Evolutionary conservation across 495 filamentous ascomycete genomes (phyloP).

Genomic region (Penicillium subrubescens): DNA sequence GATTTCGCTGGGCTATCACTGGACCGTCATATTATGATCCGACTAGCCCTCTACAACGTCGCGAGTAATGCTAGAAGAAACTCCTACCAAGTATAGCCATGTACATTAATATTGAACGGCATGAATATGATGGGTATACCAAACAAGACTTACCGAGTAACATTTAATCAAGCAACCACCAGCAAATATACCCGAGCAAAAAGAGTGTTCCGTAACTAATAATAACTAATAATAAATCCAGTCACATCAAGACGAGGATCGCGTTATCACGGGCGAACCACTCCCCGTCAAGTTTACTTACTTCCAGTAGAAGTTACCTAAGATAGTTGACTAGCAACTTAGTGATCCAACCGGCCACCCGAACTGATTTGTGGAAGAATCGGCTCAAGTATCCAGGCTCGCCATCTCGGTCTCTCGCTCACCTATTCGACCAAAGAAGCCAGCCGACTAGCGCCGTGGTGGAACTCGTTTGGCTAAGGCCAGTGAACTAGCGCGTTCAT

Average conservation of each 20-base stretch:
- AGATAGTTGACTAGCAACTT: background rate
- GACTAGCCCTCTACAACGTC: background rate
- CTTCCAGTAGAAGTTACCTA: background rate
- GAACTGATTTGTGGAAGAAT: conserved; percentile 16
- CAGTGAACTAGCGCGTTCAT: conserved; percentile 12
- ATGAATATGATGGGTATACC: background rate
- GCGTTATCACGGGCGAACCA: background rate
- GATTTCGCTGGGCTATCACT: background rate
- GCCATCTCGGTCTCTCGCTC: background rate
- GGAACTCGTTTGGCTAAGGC: background rate
- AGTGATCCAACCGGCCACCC: background rate
- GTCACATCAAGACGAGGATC: background rate
- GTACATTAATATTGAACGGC: background rate
- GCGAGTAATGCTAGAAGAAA: background rate
- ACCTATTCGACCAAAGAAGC: background rate
- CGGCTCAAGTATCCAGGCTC: background rate
- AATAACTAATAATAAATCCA: background rate
- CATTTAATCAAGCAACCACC: background rate
- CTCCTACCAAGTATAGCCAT: background rate
- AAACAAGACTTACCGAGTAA: background rate
- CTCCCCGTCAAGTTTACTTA: background rate
- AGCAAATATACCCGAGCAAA: background rate
- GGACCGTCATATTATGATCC: conserved; percentile 1
- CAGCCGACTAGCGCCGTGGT: conserved; percentile 7
- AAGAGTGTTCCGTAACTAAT: background rate